Conservation (phyloP, 768 basidiomycete species). For the Mycena latifolia region DNA sequence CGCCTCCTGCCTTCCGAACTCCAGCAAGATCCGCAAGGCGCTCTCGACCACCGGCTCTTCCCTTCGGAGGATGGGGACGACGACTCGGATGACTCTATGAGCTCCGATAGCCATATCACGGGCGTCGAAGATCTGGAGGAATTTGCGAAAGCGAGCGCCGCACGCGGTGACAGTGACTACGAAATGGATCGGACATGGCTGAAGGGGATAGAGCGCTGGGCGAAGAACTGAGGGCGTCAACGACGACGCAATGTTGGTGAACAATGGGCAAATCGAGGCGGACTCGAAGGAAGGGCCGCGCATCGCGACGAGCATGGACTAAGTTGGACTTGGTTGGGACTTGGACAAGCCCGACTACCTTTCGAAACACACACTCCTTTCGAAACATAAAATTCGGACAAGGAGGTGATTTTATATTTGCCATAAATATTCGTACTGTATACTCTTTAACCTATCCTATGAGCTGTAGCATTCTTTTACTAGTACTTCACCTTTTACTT, state of each 20-base stretch:
- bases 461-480: too few relatives aligned
- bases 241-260: neutral
- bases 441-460: too few relatives aligned
- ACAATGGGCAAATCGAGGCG: constrained; percentile 5
- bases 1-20: constrained; percentile 13
- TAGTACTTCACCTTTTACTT: too few relatives aligned
- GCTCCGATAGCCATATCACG: constrained; percentile 10
- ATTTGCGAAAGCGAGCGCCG: neutral
- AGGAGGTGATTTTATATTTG: neutral
- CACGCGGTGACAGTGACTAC: neutral
- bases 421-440: neutral
- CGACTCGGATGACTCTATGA: neutral
- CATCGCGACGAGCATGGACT: constrained; percentile 14
- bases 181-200: constrained; percentile 2
- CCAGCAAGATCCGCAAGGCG: constrained; percentile 1
- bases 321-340: too few relatives aligned
- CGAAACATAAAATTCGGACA: neutral
- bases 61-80: neutral
- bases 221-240: neutral
- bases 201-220: constrained; percentile 3
- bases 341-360: constrained; percentile 11
- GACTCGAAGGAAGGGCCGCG: constrained; percentile 15
- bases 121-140: constrained; percentile 13
- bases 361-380: neutral
- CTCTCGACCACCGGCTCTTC: neutral